Conservation (phyloP, 2,329 filamentous ascomycete genomes). For the Thielaviopsis musarum region DNA sequence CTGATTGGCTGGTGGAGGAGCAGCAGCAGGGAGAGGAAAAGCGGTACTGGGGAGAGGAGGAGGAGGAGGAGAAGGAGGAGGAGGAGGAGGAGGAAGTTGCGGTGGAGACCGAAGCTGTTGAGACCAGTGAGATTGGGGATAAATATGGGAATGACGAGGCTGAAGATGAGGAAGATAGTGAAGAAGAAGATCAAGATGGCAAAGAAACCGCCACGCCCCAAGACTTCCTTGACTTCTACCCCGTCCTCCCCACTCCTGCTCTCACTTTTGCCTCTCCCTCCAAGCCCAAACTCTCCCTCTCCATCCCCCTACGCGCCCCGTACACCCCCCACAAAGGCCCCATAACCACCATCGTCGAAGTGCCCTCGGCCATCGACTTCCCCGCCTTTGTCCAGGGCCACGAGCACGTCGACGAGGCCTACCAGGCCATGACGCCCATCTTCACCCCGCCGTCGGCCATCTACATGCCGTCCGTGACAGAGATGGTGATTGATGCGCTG, state of each 20-base stretch:
- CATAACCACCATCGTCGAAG: neutral
- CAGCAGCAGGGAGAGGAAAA: neutral
- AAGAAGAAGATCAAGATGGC: slow-evolving; percentile 52
- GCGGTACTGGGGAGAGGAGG: no score
- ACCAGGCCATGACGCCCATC: neutral
- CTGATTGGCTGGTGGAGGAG: slow-evolving; percentile 2
- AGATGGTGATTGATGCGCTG: neutral
- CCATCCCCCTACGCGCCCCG: neutral
- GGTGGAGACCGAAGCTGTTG: no score
- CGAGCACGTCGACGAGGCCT: neutral
- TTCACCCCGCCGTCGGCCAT: neutral
- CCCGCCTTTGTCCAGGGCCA: neutral
- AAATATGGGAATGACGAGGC: no score
- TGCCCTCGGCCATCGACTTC: neutral
- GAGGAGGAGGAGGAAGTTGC: neutral
- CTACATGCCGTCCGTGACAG: neutral
- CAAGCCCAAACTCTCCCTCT: neutral
- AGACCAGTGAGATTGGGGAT: no score
- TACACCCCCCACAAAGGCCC: neutral
- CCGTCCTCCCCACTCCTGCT: neutral
- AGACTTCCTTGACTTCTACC: neutral
- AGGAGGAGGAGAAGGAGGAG: no score
- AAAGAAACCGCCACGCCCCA: neutral
- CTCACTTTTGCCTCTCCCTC: neutral
- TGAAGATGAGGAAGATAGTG: neutral